Conservation (phyloP, 139 green algal genomes). For the Closterium sp. region DNA sequence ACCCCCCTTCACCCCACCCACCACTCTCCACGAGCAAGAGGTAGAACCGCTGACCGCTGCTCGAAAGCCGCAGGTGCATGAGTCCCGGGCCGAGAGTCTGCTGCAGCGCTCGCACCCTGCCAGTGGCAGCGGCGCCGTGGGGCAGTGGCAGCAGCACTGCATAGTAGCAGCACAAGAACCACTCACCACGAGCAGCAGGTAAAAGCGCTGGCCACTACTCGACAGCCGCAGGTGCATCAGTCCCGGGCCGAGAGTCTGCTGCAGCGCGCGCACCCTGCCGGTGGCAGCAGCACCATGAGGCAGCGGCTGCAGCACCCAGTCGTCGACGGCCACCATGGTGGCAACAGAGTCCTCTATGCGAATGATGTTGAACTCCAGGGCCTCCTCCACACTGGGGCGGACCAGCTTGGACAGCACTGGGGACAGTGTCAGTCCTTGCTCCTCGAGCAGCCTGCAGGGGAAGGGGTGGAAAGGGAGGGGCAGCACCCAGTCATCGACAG, state of each 20-base stretch:
- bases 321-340: slow-evolving; percentile 14
- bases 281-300: not conserved
- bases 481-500: slow-evolving; percentile 27
- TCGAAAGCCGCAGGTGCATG: slow-evolving; percentile 25
- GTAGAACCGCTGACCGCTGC: slow-evolving; percentile 35
- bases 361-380: slow-evolving; percentile 31
- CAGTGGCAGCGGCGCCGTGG: not conserved
- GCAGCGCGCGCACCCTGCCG: not conserved
- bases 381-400: slow-evolving; percentile 18
- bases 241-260: not conserved
- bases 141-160: slow-evolving; percentile 15
- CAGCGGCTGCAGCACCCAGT: slow-evolving; percentile 27
- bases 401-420: slow-evolving; percentile 17
- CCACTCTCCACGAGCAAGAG: not conserved
- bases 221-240: slow-evolving; percentile 24
- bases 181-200: slow-evolving; percentile 15
- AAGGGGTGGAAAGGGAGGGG: not conserved
- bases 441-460: not conserved
- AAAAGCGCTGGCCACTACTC: slow-evolving; percentile 31
- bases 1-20: no score
- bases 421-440: slow-evolving; percentile 20
- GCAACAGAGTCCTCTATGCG: slow-evolving; percentile 23
- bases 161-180: not conserved
- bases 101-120: not conserved
- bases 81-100: not conserved